Percentiles rank a stretch among this genome's conserved stretches.
These are phyloP conservation scores for Botrytis fabae DNA, from an alignment of 2,329 filamentous ascomycete genomes.

Conservation along the genomic window DNA sequence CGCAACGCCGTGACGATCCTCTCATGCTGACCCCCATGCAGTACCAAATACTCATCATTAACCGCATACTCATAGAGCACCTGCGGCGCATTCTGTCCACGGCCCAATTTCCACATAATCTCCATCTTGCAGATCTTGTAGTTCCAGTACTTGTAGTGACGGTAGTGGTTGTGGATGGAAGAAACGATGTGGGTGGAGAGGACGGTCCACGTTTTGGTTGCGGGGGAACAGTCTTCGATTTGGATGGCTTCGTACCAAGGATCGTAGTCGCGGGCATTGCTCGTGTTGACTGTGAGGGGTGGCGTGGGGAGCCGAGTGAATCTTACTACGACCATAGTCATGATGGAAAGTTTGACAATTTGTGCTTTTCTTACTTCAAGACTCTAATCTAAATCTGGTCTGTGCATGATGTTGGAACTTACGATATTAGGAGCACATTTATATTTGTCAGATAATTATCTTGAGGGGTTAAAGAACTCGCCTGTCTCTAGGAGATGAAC, in stretches of 20 bases:
- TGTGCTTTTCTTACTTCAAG: no score
- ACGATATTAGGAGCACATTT: background rate
- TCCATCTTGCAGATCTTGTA: background rate
- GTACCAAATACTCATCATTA: background rate
- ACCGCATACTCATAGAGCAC: background rate
- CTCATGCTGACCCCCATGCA: background rate
- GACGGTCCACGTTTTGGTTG: background rate
- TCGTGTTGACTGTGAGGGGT: background rate
- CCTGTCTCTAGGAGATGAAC: background rate
- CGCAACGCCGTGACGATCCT: background rate
- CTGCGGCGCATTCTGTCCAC: background rate
- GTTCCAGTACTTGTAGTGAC: background rate
- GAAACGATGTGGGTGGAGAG: background rate
- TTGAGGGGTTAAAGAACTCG: background rate
- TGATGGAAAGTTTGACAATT: background rate
- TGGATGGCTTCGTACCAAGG: background rate
- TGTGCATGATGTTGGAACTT: background rate
- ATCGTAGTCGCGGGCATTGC: background rate
- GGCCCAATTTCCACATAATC: background rate
- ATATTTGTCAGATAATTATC: background rate
- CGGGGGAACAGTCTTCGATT: fast-evolving
- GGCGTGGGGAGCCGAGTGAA: background rate
- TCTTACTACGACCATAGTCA: background rate
- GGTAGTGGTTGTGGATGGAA: background rate
- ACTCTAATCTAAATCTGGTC: background rate